phyloP scores from a whole-genome alignment of 805 yeast genomes.

The Candida nitratophila region DNA sequence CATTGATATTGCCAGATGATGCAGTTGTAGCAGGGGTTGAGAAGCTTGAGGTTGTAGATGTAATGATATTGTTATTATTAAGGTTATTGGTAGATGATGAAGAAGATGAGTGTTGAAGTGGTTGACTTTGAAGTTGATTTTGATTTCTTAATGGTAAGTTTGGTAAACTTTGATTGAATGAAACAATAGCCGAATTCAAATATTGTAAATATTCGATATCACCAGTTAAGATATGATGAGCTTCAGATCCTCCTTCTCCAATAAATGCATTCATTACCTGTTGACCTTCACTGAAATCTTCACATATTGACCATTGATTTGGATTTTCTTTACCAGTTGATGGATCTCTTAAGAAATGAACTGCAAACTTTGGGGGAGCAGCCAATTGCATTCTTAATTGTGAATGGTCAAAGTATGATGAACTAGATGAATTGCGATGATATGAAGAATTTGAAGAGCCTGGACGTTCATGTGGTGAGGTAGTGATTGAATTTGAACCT shows the following conservation, averaged over 20 bases:
- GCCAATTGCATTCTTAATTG: slow-evolving; percentile 24
- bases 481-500: neutral
- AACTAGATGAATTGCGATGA: slow-evolving; percentile 5
- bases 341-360: slow-evolving; percentile 55
- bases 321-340: slow-evolving; percentile 35
- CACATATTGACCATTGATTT: slow-evolving; percentile 76
- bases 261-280: slow-evolving; percentile 65
- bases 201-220: slow-evolving; percentile 26
- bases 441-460: slow-evolving; percentile 6
- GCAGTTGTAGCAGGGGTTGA: neutral
- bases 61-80: neutral
- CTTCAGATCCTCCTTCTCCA: slow-evolving; percentile 49
- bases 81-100: slow-evolving; percentile 3
- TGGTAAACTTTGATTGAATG: slow-evolving; percentile 17
- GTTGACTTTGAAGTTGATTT: slow-evolving; percentile 2
- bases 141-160: slow-evolving; percentile 4
- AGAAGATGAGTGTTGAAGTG: slow-evolving; percentile 5
- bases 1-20: neutral
- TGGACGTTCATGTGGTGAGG: slow-evolving; percentile 11
- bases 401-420: slow-evolving; percentile 14
- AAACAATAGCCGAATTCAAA: slow-evolving; percentile 24
- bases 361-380: slow-evolving; percentile 73
- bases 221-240: slow-evolving; percentile 69
- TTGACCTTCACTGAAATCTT: slow-evolving; percentile 78
- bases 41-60: neutral